phyloP scores from a whole-genome alignment of 768 basidiomycete genomes.

The Tephrocybe sp. region DNA sequence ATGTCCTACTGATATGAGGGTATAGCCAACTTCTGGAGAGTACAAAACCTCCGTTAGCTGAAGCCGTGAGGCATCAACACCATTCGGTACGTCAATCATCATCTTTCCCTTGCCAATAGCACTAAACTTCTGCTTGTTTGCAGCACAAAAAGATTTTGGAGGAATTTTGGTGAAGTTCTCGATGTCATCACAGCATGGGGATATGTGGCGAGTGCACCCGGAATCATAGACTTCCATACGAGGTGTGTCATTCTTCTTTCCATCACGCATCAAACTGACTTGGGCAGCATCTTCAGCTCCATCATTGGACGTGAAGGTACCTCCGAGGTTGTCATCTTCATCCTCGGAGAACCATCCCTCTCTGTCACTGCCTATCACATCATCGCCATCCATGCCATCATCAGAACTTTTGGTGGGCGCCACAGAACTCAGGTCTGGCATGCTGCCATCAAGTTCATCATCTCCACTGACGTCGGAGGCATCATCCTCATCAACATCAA shows the following conservation, averaged over 20 bases:
- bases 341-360: constrained; percentile 8
- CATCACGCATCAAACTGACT: neutral
- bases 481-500: constrained; percentile 1
- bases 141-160: constrained; percentile 26
- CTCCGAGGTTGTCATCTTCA: neutral
- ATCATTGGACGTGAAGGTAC: neutral
- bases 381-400: no score
- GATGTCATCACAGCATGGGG: constrained; percentile 24
- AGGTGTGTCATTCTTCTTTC: neutral
- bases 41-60: constrained; percentile 34
- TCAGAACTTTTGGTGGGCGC: no score
- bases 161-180: constrained; percentile 21
- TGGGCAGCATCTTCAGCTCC: neutral
- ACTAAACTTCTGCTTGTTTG: constrained; percentile 31
- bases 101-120: constrained; percentile 30
- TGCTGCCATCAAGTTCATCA: neutral
- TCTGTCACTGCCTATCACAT: neutral
- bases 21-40: constrained; percentile 36
- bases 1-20: constrained; percentile 33
- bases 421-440: no score
- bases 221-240: constrained; percentile 16
- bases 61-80: constrained; percentile 22
- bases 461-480: constrained; percentile 3
- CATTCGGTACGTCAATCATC: constrained; percentile 32
- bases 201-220: constrained; percentile 20